Evolutionary conservation across 257 asterid genomes (phyloP).

Genomic region (Nyctanthes arbortristis): DNA sequence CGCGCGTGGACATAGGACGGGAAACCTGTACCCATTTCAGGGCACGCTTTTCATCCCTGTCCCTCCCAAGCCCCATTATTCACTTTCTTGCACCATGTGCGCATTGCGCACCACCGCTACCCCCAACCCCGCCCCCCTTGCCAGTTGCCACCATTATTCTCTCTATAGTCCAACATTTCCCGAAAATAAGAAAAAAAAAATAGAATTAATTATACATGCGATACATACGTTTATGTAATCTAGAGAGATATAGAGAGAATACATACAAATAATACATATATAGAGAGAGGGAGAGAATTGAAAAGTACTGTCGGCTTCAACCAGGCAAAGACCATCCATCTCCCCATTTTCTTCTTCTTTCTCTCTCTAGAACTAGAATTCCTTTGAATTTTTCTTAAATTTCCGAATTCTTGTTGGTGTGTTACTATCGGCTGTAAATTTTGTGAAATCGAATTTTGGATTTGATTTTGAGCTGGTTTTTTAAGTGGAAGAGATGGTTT

Average conservation of each 20-base stretch:
- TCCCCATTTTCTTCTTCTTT: conserved; percentile 35
- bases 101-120: neutral
- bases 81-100: conserved; percentile 8
- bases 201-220: too few species aligned
- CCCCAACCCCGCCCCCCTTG: neutral
- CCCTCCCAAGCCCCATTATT: conserved; percentile 19
- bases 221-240: too few species aligned
- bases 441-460: conserved; percentile 29
- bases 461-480: conserved; percentile 30
- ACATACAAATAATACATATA: conserved; percentile 11
- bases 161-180: conserved; percentile 12
- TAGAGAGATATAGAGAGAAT: neutral
- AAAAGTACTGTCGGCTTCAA: conserved; percentile 75
- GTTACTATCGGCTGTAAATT: conserved; percentile 1
- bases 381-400: conserved; percentile 1
- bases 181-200: neutral
- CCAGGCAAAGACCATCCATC: conserved; percentile 70
- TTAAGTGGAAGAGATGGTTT: conserved; percentile 25
- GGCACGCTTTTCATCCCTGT: conserved; percentile 41
- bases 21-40: conserved; percentile 47
- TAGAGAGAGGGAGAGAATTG: conserved; percentile 48
- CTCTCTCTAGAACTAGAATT: conserved; percentile 26
- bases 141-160: conserved; percentile 18
- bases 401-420: conserved; percentile 20
- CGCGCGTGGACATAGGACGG: conserved; percentile 46